Evolutionary conservation across 352 stramenopile species (phyloP).

Genomic region (Thalassiosira hispida): DNA sequence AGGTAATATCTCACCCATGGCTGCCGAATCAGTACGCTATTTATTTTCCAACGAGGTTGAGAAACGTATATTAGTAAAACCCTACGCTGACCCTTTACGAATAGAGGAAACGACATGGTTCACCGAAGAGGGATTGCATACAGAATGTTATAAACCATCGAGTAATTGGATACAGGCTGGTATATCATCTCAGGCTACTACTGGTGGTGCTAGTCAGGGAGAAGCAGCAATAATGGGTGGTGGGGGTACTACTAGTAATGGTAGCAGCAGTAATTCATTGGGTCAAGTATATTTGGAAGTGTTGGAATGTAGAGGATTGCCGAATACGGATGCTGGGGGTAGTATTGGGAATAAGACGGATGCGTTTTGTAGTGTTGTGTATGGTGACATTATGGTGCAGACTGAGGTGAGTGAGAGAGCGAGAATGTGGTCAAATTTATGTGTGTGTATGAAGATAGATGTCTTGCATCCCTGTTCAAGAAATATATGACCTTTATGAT

Average conservation of each 20-base stretch:
- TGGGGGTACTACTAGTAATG: constrained; percentile 55
- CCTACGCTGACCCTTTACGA: constrained; percentile 60
- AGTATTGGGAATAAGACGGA: constrained; percentile 74
- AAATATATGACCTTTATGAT: too few relatives aligned
- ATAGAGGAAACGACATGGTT: constrained; percentile 46
- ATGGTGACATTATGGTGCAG: constrained; percentile 73
- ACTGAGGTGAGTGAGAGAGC: constrained; percentile 57
- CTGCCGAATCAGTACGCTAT: constrained; percentile 44
- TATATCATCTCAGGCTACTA: too few relatives aligned
- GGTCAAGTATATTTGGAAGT: constrained; percentile 72
- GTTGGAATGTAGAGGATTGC: constrained; percentile 67
- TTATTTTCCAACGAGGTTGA: constrained; percentile 44
- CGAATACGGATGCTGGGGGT: constrained; percentile 68
- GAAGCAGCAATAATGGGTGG: constrained; percentile 39
- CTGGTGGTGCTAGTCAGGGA: too few relatives aligned
- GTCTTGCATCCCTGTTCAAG: too few relatives aligned
- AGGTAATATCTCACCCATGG: constrained; percentile 16
- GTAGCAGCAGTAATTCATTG: constrained; percentile 1
- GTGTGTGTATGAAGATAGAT: neutral
- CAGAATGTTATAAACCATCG: constrained; percentile 55
- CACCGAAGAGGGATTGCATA: constrained; percentile 51
- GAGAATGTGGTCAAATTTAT: too few relatives aligned
- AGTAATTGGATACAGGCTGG: constrained; percentile 68
- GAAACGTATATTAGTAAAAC: constrained; percentile 59
- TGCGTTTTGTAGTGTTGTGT: constrained; percentile 71